These are phyloP conservation scores for Calonectria leucothoes DNA, from an alignment of 2,329 filamentous ascomycete species.

Conservation along the genomic window DNA sequence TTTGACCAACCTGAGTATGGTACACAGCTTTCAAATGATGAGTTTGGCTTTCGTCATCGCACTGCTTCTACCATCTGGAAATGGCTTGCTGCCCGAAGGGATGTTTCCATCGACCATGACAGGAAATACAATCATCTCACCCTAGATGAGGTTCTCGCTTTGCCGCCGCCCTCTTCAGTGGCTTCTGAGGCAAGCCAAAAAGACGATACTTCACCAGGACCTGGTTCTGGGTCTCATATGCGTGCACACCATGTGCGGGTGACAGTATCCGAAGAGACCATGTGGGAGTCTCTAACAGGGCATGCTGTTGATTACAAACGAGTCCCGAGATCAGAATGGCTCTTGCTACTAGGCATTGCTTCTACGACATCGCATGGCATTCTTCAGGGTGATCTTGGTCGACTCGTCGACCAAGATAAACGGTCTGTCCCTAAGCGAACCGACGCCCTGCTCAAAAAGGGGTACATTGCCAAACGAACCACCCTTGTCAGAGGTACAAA, in stretches of 20 bases:
- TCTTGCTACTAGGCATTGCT: constrained; percentile 68
- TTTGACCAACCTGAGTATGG: constrained; percentile 5
- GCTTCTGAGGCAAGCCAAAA: not conserved
- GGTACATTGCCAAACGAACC: constrained; percentile 71
- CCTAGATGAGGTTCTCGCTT: constrained; percentile 45
- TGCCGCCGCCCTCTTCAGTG: constrained; percentile 25
- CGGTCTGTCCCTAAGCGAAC: constrained; percentile 72
- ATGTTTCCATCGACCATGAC: constrained; percentile 49
- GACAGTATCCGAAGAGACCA: constrained; percentile 64
- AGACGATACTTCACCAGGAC: constrained; percentile 7
- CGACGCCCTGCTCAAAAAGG: constrained; percentile 68
- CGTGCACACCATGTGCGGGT: constrained; percentile 45
- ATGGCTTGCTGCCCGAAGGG: constrained; percentile 49
- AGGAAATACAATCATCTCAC: constrained; percentile 53
- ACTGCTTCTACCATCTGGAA: constrained; percentile 49
- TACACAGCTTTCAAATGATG: constrained; percentile 18
- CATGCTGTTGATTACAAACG: constrained; percentile 70
- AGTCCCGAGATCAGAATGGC: constrained; percentile 69
- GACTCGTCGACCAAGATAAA: constrained; percentile 71
- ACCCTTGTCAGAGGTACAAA: constrained; percentile 69
- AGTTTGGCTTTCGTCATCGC: constrained; percentile 36
- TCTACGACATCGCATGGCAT: constrained; percentile 66
- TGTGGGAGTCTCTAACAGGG: constrained; percentile 70
- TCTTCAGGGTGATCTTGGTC: constrained; percentile 69
- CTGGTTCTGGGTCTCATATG: not conserved